phyloP scores from a whole-genome alignment of 1,139 yeast genomes.

The Yamadazyma taylorii region DNA sequence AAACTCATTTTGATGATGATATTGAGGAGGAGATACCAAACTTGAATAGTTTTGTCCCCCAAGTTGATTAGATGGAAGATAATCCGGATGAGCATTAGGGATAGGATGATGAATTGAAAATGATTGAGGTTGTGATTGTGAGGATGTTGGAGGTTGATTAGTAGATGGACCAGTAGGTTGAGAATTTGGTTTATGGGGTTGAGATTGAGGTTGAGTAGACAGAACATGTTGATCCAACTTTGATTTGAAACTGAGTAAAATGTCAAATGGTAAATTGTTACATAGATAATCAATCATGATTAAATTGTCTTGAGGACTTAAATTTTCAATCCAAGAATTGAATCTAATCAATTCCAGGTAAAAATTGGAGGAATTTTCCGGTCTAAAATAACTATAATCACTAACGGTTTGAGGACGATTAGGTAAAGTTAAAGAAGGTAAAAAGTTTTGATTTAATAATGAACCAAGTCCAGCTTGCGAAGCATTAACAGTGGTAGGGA shows the following conservation, averaged over 20 bases:
- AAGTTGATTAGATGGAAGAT: background rate
- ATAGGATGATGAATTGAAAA: background rate
- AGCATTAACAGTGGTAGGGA: slow-evolving; percentile 16
- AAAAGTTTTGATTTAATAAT: slow-evolving; percentile 18
- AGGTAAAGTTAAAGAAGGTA: slow-evolving; percentile 30
- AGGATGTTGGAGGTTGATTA: background rate
- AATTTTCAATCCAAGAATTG: slow-evolving; percentile 59
- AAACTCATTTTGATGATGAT: slow-evolving; percentile 20
- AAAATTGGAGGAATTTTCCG: slow-evolving; percentile 20
- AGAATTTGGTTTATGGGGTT: background rate
- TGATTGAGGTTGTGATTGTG: background rate
- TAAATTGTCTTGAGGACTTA: slow-evolving; percentile 56
- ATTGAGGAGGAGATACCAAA: slow-evolving; percentile 10
- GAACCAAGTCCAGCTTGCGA: slow-evolving; percentile 22
- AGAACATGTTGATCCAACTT: slow-evolving; percentile 37
- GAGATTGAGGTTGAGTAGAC: slow-evolving; percentile 15
- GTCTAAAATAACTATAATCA: slow-evolving; percentile 33
- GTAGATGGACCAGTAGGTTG: background rate
- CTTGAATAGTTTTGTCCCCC: background rate
- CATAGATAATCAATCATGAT: slow-evolving; percentile 60
- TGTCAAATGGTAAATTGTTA: slow-evolving; percentile 50
- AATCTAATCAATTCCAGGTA: slow-evolving; percentile 50
- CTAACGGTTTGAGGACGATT: slow-evolving; percentile 47
- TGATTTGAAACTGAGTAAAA: slow-evolving; percentile 44
- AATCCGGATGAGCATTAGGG: background rate